phyloP scores from a whole-genome alignment of 2,329 filamentous ascomycete species.

The Pezicula carpinea region DNA sequence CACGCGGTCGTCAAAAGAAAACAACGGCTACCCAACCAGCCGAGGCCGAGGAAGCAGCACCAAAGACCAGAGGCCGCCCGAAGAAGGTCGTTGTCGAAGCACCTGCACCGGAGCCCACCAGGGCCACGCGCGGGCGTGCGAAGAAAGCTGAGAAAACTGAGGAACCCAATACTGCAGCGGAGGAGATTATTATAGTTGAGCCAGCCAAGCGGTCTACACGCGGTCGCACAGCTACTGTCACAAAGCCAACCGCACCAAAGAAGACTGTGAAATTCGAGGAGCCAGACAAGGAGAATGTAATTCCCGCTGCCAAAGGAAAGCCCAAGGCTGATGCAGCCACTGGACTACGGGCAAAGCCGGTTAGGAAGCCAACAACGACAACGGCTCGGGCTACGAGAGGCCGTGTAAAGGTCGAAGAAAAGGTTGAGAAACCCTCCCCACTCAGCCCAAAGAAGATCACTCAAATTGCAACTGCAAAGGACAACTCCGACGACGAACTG shows the following conservation, averaged over 20 bases:
- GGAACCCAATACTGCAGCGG: conserved; percentile 21
- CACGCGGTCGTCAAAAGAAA: conserved; percentile 42
- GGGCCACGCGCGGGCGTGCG: conserved; percentile 20
- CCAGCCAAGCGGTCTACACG: conserved; percentile 34
- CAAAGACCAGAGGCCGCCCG: conserved; percentile 39
- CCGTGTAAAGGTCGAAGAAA: conserved; percentile 25
- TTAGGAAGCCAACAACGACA: conserved; percentile 39
- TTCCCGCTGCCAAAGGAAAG: conserved; percentile 37
- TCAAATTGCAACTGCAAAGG: conserved; percentile 43
- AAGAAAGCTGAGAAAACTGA: conserved; percentile 20
- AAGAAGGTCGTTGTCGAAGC: conserved; percentile 32
- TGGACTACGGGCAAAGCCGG: conserved; percentile 41
- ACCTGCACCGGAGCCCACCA: conserved; percentile 14
- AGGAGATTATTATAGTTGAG: conserved; percentile 27
- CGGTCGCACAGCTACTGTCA: conserved; percentile 29
- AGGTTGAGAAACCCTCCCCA: conserved; percentile 41
- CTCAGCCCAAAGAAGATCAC: conserved; percentile 63
- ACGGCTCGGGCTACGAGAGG: conserved; percentile 26
- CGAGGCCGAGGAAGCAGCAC: conserved; percentile 21
- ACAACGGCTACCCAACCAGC: conserved; percentile 20
- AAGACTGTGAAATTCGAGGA: conserved; percentile 59
- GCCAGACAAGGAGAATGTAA: conserved; percentile 60
- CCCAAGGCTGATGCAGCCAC: conserved; percentile 31
- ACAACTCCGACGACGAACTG: conserved; percentile 57
- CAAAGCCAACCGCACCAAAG: conserved; percentile 44